Base-by-base conservation (phyloP, 2,329 filamentous ascomycete species). In the Sporothrix globosa region DNA sequence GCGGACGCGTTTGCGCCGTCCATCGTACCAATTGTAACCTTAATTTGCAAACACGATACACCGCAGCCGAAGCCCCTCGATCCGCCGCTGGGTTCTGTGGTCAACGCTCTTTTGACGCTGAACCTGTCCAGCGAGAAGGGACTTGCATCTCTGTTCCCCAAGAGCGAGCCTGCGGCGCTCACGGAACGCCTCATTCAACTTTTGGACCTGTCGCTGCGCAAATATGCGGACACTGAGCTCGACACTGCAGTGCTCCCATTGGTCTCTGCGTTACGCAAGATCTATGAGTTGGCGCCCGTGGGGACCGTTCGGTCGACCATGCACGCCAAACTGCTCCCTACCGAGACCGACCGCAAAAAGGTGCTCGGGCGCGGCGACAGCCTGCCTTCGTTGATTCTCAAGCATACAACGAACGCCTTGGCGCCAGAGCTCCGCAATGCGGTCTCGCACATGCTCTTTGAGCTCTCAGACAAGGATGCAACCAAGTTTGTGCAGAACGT, bases 401-500 rank as follows among this genome's bases (percentile, higher is more conserved):
- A 89, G 69, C 87, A 96, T 53, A 93, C 92, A 2, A 92, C 90
- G 5, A 92, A 91, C 17, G 87, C 93, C 0, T 80, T 88, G 56
- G 86, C 91, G 0, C 88, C 92, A 0, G 88, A 90, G 52, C 82
- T 97, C 3, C 88, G 93, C 21, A 88, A 91, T 61, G 87, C 88
- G 21, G 90, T 97, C 68, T 92, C 91, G 0, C 85, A 90, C 41
- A 84, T 99, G 30, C 86, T 97, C 72, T 99, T 96, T 78, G 91
- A 96, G 74, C 84, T 98, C 39, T 97, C 93, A 0, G 91, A 90
- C 73, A 91, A 90, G 75, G 90, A 97, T 75, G 87, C 94, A 0
- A 86, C 86, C 19, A 91, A 85, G 41, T 96, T 97, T 76, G 91
- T 98, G 0, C 86, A 92, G 67, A 97, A 97, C 75, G 92, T 99